These are phyloP conservation scores for Cephalotrichum gorgonifer DNA, from an alignment of 2,329 filamentous ascomycete species.

Conservation along the genomic window DNA sequence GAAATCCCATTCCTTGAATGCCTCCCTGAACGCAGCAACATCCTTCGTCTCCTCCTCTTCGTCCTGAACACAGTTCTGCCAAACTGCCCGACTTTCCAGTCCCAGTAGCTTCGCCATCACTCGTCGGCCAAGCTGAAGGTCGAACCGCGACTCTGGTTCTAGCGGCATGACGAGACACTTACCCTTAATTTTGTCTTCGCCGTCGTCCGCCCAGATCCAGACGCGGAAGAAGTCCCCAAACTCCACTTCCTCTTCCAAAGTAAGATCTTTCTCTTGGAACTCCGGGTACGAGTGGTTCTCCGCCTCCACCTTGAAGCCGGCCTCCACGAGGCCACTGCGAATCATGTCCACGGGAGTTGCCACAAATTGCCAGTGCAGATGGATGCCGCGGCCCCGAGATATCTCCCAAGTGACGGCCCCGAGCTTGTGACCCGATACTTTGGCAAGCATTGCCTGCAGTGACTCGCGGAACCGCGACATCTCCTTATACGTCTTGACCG, in stretches of 20 bases:
- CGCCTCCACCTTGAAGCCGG: conserved; percentile 79
- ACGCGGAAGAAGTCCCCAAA: conserved; percentile 66
- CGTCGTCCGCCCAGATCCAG: conserved; percentile 62
- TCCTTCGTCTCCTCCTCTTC: conserved; percentile 70
- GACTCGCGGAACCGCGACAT: conserved; percentile 73
- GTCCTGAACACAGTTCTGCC: conserved; percentile 75
- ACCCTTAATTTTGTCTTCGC: conserved; percentile 45
- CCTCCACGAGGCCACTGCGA: conserved; percentile 66
- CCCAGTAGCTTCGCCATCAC: conserved; percentile 82
- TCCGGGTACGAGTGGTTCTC: conserved; percentile 56
- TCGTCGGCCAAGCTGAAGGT: conserved; percentile 78
- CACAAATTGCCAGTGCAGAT: conserved; percentile 89
- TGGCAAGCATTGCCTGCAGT: conserved; percentile 70
- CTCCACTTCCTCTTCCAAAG: conserved; percentile 36
- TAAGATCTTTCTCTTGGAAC: conserved; percentile 37
- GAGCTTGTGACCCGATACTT: conserved; percentile 44
- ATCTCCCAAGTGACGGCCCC: conserved; percentile 92
- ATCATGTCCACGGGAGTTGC: conserved; percentile 63
- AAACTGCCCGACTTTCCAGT: conserved; percentile 68
- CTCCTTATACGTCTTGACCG: conserved; percentile 57
- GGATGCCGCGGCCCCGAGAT: conserved; percentile 68
- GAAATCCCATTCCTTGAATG: conserved; percentile 84
- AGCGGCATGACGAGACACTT: conserved; percentile 59
- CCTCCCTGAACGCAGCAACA: conserved; percentile 66
- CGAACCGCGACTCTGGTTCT: conserved; percentile 64